Base-by-base conservation (phyloP, 2,329 filamentous ascomycete genomes). In the Tolypocladium ovalisporum region DNA sequence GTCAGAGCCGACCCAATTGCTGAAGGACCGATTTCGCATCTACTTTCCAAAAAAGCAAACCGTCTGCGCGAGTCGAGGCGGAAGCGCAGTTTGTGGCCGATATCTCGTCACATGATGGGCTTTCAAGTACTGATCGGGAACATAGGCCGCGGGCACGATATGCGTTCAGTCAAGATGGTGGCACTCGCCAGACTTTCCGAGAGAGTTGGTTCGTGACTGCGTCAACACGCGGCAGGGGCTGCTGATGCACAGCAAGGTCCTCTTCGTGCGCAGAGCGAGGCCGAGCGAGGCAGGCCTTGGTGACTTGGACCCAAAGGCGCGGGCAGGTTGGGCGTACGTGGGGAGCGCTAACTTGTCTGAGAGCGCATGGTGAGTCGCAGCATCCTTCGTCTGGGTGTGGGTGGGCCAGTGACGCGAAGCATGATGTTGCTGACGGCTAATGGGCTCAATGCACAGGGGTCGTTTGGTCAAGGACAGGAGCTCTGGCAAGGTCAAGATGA, bases 301-400 rank as follows among this genome's bases (percentile, higher is more conserved):
- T 29, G 47, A 54, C 39, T 64, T 66, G 55, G 57, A 44, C 4
- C 32, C 47, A 15, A 19, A 44, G 17, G 10, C 55, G 22, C 39
- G 53, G 47, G 32, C 61, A 58, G 84, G 85, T 5, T 97, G 90
- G 87, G 87, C 82, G 2, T 97, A 97, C 67, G 74, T 96, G 40
- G 94, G 94, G 19, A 96, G 90, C 64, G 90, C 90, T 9, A 99
- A 99, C 72, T 73, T 96, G 34, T 96, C 91, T 0, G 91, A 97
- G 71, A 92, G 89, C 68, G 94, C 94, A 35, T 99, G 94, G 88
- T 90, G 74, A 77, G 84, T 76, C 40, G n/a, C 55, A 42, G 34
- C 17, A 35, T 13, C 27, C 27, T 49, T 49, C 44, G 27, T 29
- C 22, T 22, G 32, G 19, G 32, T 58, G 52, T 59, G 51, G 52